phyloP scores from a whole-genome alignment of 2,329 filamentous ascomycete genomes.

The Tolypocladium amazonense region DNA sequence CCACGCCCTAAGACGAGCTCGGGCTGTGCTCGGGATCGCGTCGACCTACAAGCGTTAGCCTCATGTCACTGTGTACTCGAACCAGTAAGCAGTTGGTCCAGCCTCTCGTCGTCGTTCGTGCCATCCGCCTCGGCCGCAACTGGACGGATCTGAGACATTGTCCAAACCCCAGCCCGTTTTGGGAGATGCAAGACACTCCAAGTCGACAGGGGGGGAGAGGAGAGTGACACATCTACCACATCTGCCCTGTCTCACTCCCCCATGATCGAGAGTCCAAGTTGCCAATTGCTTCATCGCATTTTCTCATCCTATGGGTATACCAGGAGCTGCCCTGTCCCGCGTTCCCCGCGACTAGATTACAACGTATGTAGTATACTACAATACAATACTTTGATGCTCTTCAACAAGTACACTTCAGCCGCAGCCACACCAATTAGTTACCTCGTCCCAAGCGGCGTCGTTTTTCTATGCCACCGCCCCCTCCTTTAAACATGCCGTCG shows the following conservation, averaged over 20 bases:
- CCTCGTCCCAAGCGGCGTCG: background rate
- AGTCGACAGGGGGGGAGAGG: background rate
- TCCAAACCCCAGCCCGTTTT: background rate
- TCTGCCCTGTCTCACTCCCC: background rate
- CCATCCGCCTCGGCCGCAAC: background rate
- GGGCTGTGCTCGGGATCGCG: no score
- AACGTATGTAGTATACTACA: background rate
- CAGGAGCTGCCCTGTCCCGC: background rate
- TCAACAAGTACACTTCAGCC: background rate
- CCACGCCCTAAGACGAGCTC: no score
- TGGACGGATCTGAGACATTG: constrained; percentile 1
- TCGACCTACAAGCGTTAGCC: background rate
- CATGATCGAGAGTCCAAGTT: background rate
- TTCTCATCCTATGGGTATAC: background rate
- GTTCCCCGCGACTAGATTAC: constrained; percentile 1
- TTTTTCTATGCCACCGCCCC: background rate
- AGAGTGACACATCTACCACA: background rate
- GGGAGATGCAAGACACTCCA: background rate
- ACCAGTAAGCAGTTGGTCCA: background rate
- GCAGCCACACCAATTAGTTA: constrained; percentile 1
- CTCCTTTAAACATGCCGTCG: background rate
- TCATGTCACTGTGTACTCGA: no score
- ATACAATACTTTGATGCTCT: background rate
- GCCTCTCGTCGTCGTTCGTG: background rate
- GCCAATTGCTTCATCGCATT: background rate